Base-by-base conservation (phyloP, 768 basidiomycete genomes). In the Tubosaeta sp. region DNA sequence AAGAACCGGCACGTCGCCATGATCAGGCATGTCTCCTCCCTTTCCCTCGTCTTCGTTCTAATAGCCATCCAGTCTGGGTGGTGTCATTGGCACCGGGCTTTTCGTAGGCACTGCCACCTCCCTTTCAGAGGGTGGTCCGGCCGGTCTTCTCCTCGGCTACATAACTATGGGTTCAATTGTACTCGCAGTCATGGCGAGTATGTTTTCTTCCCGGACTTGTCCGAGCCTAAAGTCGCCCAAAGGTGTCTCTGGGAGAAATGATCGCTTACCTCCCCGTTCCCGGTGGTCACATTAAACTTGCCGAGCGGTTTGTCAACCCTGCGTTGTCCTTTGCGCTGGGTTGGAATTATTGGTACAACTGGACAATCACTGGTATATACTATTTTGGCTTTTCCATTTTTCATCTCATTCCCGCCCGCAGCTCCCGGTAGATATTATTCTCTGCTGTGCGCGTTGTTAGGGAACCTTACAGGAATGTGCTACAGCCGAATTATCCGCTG, bases 1-100 rank as follows among this genome's bases (percentile, higher is more conserved):
- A 86, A 86, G 66, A 88, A 87, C 60, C 75, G 88, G 14, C 89
- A 90, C 63, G 76, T 90, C 52, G 84, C 87, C 44, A 88, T 90
- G 87, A 89, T 90, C 57, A 87, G 86, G 84, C 75, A 46, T 43
- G 69, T 55, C 8, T 11, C 24, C 6, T 22, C 21, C 25, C 30
- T 3, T 4, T 34, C 24, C 6, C 4, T 11, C 24, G 4, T 6
- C 25, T 39, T 25, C 10, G 29, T 39, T 52, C 50, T 56, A 7
- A 60, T n/a, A 22, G 9, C 38, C 27, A 1, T 51, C 19, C 47
- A 83, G 82, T 75, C 82, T 83, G 46, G 80, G 80, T 41, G 82
- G 82, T 63, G 81, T 81, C 51, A 72, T 67, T 19, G 61, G 77
- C 44, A 81, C 79, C 49, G 84, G 85, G 57, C 72, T 86, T 13